A percentile compares a stretch with the other conserved stretches of the same genome.
Evolutionary conservation across 306 rosid genomes (phyloP).

Genomic region (Trichosanthes cucumerina): DNA sequence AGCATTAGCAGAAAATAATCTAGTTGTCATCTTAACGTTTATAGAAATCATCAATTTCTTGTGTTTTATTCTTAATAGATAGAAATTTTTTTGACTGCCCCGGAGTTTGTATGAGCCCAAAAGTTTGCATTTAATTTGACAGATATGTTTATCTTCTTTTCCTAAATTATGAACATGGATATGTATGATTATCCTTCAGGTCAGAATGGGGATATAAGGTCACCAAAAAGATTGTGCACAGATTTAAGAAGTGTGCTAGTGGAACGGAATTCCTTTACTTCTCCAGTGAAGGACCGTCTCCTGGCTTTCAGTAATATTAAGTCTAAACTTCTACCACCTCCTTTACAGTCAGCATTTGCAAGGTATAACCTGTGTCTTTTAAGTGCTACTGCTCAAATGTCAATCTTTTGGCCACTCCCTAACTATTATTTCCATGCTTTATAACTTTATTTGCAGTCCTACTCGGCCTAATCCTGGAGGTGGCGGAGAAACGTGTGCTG

Average conservation of each 20-base stretch:
- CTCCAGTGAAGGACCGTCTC: constrained; percentile 86
- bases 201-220: constrained; percentile 71
- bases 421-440: background rate
- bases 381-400: background rate
- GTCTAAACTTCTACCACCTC: constrained; percentile 74
- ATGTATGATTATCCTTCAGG: constrained; percentile 36
- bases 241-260: constrained; percentile 56
- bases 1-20: background rate
- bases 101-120: background rate
- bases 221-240: constrained; percentile 69
- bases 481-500: constrained; percentile 99
- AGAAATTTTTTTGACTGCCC: background rate
- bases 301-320: constrained; percentile 54
- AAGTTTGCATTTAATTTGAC: background rate
- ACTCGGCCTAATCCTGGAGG: constrained; percentile 98
- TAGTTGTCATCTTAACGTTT: background rate
- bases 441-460: constrained; percentile 51
- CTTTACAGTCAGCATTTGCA: constrained; percentile 95
- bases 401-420: background rate
- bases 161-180: background rate
- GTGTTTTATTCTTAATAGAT: background rate
- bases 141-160: background rate
- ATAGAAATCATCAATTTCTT: background rate
- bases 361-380: constrained; percentile 37
- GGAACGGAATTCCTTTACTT: constrained; percentile 73